Percentiles rank a stretch among this genome's conserved stretches.
Evolutionary conservation across 495 filamentous ascomycete genomes (phyloP).

Genomic region (Bryoglossum gracile): DNA sequence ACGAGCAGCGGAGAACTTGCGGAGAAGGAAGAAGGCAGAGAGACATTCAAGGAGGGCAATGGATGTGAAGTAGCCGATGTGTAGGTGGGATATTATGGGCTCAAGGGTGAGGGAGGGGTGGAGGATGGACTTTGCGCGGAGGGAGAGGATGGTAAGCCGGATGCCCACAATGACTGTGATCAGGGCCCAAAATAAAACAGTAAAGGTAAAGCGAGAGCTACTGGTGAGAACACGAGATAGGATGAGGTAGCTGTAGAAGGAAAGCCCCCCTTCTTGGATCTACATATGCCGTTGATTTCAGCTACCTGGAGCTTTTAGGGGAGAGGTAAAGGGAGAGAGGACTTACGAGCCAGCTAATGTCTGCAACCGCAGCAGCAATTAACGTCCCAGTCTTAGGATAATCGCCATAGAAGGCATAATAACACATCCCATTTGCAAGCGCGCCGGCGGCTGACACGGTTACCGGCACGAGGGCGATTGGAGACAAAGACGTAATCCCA

Average conservation of each 20-base stretch:
- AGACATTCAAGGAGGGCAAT: conserved; percentile 31
- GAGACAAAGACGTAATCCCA: conserved; percentile 26
- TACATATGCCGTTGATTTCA: conserved; percentile 9
- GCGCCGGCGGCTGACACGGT: conserved; percentile 26
- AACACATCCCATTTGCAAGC: conserved; percentile 28
- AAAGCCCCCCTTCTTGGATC: conserved; percentile 34
- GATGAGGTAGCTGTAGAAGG: conserved; percentile 35
- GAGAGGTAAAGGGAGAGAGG: no score
- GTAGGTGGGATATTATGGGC: conserved; percentile 26
- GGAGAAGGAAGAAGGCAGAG: conserved; percentile 30
- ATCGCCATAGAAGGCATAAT: conserved; percentile 30
- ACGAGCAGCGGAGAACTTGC: conserved; percentile 22
- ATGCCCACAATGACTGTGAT: conserved; percentile 21
- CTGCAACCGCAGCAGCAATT: conserved; percentile 28
- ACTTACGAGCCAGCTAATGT: conserved; percentile 30
- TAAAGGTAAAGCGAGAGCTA: conserved; percentile 21
- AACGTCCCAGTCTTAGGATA: conserved; percentile 18
- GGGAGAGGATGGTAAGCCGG: conserved; percentile 26
- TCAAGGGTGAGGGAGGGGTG: conserved; percentile 12
- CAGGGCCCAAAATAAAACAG: conserved; percentile 29
- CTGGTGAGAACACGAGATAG: conserved; percentile 26
- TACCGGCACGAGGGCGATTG: conserved; percentile 27
- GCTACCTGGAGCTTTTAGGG: background rate
- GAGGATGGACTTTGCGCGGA: conserved; percentile 17
- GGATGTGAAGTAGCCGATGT: conserved; percentile 30